phyloP scores from a whole-genome alignment of 2,329 filamentous ascomycete species.

The Fusarium secorum region DNA sequence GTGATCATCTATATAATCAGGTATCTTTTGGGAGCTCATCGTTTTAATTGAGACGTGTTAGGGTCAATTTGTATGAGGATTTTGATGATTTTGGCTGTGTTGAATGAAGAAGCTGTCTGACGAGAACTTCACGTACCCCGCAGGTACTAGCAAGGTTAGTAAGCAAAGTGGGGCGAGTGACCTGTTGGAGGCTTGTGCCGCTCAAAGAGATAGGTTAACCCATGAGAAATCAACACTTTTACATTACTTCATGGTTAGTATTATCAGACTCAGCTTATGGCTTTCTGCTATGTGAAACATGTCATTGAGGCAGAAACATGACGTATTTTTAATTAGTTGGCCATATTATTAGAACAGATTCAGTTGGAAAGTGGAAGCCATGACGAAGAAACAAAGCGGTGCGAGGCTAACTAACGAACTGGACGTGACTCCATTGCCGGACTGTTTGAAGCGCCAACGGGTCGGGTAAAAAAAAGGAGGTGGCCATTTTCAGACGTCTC shows the following conservation, averaged over 20 bases:
- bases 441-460: not conserved
- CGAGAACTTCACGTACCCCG: too few species aligned
- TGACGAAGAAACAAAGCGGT: constrained; percentile 2
- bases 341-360: not conserved
- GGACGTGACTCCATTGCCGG: constrained; percentile 9
- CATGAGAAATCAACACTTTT: not conserved
- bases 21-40: too few species aligned
- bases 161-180: too few species aligned
- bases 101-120: too few species aligned
- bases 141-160: too few species aligned
- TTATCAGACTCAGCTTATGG: not conserved
- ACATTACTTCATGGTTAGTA: not conserved
- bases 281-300: not conserved
- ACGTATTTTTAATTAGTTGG: not conserved
- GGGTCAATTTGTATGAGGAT: too few species aligned
- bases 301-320: not conserved
- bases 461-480: constrained; percentile 36
- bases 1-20: too few species aligned
- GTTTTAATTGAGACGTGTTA: too few species aligned
- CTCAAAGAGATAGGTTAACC: not conserved
- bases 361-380: not conserved
- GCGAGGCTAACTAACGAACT: not conserved
- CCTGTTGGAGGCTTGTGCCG: too few species aligned
- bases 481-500: constrained; percentile 14
- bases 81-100: too few species aligned